Base-by-base conservation (phyloP, 2,329 filamentous ascomycete species). In the Penicillium hesseltinei region DNA sequence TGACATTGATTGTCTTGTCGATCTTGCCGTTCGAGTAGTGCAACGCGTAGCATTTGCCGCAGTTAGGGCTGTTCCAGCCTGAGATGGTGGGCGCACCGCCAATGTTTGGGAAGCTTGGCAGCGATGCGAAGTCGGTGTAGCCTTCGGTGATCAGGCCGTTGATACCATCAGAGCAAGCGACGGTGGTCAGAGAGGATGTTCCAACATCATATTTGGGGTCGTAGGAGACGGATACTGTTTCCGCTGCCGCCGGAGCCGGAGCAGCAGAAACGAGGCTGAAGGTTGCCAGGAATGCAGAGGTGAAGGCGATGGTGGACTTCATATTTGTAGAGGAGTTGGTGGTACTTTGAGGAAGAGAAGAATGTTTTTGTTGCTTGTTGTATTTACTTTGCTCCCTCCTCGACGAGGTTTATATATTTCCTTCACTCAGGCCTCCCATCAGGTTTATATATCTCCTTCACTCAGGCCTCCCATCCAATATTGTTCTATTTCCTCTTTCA, bases 121-220 rank as follows among this genome's bases (percentile, higher is more conserved):
- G 66, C 9, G 69, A 63, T 53, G 74, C 77, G 57, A 81, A 78
- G 5, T 75, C 80, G 2, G 46, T 62, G 59, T 68, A 76, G 47
- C 71, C 73, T 48, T 69, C 66, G 9, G 21, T 53, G 11, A 69
- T 47, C 19, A 77, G 68, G 23, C 74, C 75, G 54, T 75, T 69
- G 33, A 36, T 23, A 7, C 75, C 75, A 53, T 76, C 63, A 11
- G 73, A 76, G 65, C 75, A 77, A 47, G 71, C 31, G 44, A 91
- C 81, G 5, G 69, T 72, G 35, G 75, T 79, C 54, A 92, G 72
- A 44, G 82, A 78, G 57, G 85, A 82, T 58, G 64, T 63, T 45
- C 71, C 71, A 61, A 87, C 77, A 69, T 92, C 89, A 77, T 90
- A 94, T 69, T 82, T 85, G 21, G 77, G 75, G 76, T 92, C 89